These are phyloP conservation scores for Penicillium paneum DNA, from an alignment of 2,329 filamentous ascomycete species.

Conservation along the genomic window DNA sequence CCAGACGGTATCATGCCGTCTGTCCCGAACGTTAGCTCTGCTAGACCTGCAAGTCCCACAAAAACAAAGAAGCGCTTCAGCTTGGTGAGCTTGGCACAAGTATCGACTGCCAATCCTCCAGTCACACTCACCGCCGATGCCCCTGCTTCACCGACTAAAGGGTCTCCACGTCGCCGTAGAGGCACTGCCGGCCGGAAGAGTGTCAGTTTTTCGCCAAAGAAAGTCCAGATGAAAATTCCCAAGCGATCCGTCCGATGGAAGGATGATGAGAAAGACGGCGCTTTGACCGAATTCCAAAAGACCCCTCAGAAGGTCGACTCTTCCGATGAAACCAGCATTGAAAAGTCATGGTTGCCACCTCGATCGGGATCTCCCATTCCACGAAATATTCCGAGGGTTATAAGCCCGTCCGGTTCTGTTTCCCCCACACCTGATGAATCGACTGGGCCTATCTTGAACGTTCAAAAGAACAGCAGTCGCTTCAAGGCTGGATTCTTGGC, in stretches of 20 bases:
- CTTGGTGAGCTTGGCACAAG: constrained; percentile 32
- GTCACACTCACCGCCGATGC: constrained; percentile 32
- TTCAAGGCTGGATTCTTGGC: constrained; percentile 88
- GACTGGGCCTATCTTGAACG: constrained; percentile 58
- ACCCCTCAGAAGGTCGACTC: constrained; percentile 70
- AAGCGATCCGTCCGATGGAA: constrained; percentile 87
- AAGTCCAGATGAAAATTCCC: constrained; percentile 57
- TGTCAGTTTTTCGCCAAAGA: constrained; percentile 77
- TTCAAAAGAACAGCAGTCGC: constrained; percentile 66
- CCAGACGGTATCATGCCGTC: constrained; percentile 67
- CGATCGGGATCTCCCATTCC: constrained; percentile 52
- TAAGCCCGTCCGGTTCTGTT: constrained; percentile 46
- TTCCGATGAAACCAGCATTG: constrained; percentile 56
- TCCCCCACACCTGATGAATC: constrained; percentile 54
- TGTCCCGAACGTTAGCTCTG: constrained; percentile 64
- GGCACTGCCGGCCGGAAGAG: constrained; percentile 62
- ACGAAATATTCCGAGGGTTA: constrained; percentile 44
- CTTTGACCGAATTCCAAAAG: constrained; percentile 84
- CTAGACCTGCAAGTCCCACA: constrained; percentile 66
- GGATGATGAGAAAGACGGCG: constrained; percentile 82
- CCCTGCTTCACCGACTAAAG: constrained; percentile 64
- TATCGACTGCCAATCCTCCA: constrained; percentile 27
- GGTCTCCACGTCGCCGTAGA: constrained; percentile 78
- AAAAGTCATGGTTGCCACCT: constrained; percentile 46
- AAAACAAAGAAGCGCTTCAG: constrained; percentile 63